Evolutionary conservation across 768 basidiomycete genomes (phyloP).

Genomic region (Hygrophorus russula): DNA sequence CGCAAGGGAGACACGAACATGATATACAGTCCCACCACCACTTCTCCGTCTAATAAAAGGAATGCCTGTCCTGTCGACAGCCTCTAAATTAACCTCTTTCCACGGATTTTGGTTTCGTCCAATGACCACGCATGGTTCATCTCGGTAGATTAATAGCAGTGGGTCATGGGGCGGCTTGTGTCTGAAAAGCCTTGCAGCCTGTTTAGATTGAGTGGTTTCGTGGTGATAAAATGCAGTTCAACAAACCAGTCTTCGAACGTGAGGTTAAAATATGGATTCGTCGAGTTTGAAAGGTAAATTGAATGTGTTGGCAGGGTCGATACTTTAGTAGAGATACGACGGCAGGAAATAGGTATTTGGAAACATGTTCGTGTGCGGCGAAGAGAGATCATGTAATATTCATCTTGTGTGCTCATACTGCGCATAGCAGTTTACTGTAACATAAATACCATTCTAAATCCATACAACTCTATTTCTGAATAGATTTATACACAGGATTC

Average conservation of each 20-base stretch:
- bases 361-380: not conserved
- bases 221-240: not conserved
- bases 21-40: conserved; percentile 94
- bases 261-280: conserved; percentile 83
- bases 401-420: not conserved
- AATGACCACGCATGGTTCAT: conserved; percentile 83
- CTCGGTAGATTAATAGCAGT: conserved; percentile 79
- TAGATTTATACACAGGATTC: conserved; percentile 49
- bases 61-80: conserved; percentile 39
- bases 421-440: no score
- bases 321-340: not conserved
- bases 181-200: conserved; percentile 42
- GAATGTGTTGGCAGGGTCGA: conserved; percentile 23
- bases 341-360: not conserved
- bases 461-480: conserved; percentile 1
- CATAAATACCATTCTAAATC: no score
- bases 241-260: conserved; percentile 83
- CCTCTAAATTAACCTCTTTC: conserved; percentile 83
- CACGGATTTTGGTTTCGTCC: conserved; percentile 97
- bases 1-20: conserved; percentile 42
- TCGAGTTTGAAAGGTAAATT: conserved; percentile 66
- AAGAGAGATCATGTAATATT: no score
- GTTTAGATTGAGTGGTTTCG: not conserved
- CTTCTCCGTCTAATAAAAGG: conserved; percentile 80
- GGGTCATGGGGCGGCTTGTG: conserved; percentile 56